Base-by-base conservation (phyloP, 2,329 filamentous ascomycete genomes). In the Trichophyton equinum region DNA sequence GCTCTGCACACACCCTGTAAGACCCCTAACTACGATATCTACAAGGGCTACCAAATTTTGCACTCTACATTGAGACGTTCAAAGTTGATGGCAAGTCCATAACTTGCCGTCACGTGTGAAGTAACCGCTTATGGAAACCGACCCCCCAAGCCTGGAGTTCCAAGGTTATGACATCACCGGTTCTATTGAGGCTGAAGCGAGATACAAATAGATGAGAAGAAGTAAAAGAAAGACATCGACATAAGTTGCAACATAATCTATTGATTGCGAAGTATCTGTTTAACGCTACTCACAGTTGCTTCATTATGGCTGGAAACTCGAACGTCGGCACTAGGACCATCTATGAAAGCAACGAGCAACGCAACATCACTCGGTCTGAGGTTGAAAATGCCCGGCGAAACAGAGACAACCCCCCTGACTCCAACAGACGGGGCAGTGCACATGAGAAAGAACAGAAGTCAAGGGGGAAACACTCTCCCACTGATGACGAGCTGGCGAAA, bases 271-370 rank as follows among this genome's bases (percentile, higher is more conserved):
- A 13, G 33, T 55, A 51, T 38, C 27, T 8, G 33, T 33, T 55
- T 27, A 13, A 36, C 8, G 5, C 20, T 18, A 36, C 9, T 20
- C 51, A 55, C 22, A 27, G 44, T 25, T n/a, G 4, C 7, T 25
- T 30, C 58, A 79, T 60, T 67, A 80, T 81, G 78, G 78, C 76
- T 67, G 76, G 76, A 68, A 76, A 73, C 61, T 88, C 86, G 62
- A 86, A 79, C 70, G 87, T 92, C 70, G 89, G 88, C 67, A 80
- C 77, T 72, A 68, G 75, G 64, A 72, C 75, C 63, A 76, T 89
- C 71, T 91, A 94, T 76, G 87, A 91, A 76, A 85, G 81, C 61
- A 86, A 85, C 62, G 88, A 94, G 75, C 88, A 94, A 79, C 81
- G 82, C 68, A 89, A 84, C 72, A 71, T 75, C 64, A 81, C 82